Evolutionary conservation across 2,329 filamentous ascomycete species (phyloP).

Genomic region (Xylariales sp.): DNA sequence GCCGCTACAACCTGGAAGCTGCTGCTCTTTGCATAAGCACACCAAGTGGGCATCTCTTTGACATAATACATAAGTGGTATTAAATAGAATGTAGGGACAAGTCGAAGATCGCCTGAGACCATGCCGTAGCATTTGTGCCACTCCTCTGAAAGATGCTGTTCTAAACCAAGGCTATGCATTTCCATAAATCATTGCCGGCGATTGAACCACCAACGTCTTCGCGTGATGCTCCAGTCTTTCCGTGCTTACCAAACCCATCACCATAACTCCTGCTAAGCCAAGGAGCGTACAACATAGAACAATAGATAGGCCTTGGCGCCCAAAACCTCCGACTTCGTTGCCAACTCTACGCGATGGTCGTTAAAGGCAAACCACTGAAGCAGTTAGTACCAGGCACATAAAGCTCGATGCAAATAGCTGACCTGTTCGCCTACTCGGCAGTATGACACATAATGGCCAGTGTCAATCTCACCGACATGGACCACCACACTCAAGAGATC

Average conservation of each 20-base stretch:
- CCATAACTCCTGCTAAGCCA: constrained; percentile 41
- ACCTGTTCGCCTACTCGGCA: constrained; percentile 73
- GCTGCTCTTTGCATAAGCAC: no score
- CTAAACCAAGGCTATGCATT: constrained; percentile 22
- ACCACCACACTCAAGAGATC: constrained; percentile 87
- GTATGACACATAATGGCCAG: constrained; percentile 86
- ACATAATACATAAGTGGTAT: no score
- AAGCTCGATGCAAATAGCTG: constrained; percentile 1
- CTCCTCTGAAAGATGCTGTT: constrained; percentile 2
- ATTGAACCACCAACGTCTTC: no score
- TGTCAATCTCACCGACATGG: constrained; percentile 88
- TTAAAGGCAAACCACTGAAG: constrained; percentile 90
- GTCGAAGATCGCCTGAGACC: no score
- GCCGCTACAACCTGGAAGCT: no score
- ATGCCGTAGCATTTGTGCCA: neutral
- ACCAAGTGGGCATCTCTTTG: no score
- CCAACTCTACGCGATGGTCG: constrained; percentile 85
- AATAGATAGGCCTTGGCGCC: constrained; percentile 83
- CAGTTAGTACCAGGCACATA: constrained; percentile 6
- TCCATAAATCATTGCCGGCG: constrained; percentile 3
- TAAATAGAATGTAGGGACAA: no score
- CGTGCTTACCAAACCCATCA: no score
- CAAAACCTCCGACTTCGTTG: constrained; percentile 78
- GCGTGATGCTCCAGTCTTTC: no score
- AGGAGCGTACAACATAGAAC: constrained; percentile 72